These are phyloP conservation scores for Phytopythium oedochilum DNA, from an alignment of 352 stramenopile genomes.

Conservation along the genomic window DNA sequence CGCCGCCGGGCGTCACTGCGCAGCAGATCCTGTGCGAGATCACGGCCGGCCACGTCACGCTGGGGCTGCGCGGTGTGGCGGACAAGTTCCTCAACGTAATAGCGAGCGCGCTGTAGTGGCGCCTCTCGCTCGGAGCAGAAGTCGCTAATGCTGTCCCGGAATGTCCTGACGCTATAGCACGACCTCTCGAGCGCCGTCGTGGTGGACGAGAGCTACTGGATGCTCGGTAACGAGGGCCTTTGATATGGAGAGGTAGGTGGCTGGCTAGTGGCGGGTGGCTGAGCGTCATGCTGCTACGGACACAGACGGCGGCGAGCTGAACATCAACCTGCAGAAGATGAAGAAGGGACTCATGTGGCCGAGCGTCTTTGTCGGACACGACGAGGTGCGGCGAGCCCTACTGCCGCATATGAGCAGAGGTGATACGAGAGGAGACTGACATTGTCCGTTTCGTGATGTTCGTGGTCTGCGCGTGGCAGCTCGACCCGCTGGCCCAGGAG, in stretches of 20 bases:
- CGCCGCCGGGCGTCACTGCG: constrained; percentile 80
- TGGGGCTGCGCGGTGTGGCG: constrained; percentile 86
- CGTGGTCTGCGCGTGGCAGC: too few relatives aligned
- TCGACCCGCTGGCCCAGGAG: constrained; percentile 91
- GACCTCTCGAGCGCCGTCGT: constrained; percentile 90
- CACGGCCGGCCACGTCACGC: constrained; percentile 74
- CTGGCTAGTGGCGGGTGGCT: too few relatives aligned
- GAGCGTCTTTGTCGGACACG: constrained; percentile 84
- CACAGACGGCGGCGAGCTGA: constrained; percentile 83
- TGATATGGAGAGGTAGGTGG: neutral
- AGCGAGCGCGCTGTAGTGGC: neutral
- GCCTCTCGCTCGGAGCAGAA: too few relatives aligned
- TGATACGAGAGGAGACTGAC: too few relatives aligned
- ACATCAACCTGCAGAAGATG: constrained; percentile 95
- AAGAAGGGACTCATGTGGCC: constrained; percentile 95
- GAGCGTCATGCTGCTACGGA: neutral
- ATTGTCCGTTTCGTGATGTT: neutral
- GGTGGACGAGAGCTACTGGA: constrained; percentile 95
- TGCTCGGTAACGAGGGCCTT: constrained; percentile 80
- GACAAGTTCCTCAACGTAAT: constrained; percentile 92
- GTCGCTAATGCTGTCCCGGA: neutral
- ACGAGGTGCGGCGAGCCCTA: constrained; percentile 33
- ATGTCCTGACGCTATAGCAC: constrained; percentile 50
- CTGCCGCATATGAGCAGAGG: neutral
- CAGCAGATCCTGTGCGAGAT: constrained; percentile 90